Conservation (phyloP, 495 filamentous ascomycete genomes). For the Xylona heveae region DNA sequence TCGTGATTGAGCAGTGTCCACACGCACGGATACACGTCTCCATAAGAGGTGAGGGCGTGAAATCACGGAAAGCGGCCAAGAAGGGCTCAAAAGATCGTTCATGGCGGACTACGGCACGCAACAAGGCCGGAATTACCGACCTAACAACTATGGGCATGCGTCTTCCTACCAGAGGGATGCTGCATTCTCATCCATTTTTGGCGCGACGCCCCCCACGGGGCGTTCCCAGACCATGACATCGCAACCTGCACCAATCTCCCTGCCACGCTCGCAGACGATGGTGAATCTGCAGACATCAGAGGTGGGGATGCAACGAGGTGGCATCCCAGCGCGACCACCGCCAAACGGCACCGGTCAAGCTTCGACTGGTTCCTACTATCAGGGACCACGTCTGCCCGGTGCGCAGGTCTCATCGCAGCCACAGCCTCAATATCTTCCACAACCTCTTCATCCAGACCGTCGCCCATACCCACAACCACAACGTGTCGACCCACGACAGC, state of each 20-base stretch:
- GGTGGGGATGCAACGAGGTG: conserved; percentile 28
- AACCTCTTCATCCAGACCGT: conserved; percentile 34
- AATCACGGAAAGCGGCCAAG: no score
- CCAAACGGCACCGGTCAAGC: background rate
- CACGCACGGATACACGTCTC: no score
- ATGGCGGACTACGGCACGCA: conserved; percentile 75
- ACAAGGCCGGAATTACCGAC: conserved; percentile 46
- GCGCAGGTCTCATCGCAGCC: conserved; percentile 25
- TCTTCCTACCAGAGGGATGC: conserved; percentile 71
- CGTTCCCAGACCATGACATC: conserved; percentile 75
- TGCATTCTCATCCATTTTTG: conserved; percentile 93
- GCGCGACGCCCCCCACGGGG: conserved; percentile 64
- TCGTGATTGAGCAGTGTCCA: no score
- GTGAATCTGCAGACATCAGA: conserved; percentile 38
- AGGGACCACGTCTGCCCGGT: conserved; percentile 2
- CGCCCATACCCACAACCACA: conserved; percentile 45
- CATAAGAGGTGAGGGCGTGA: no score
- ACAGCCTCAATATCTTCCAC: conserved; percentile 40
- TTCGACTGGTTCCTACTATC: conserved; percentile 3
- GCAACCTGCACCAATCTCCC: conserved; percentile 31
- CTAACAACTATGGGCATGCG: conserved; percentile 41
- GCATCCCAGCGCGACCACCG: conserved; percentile 1
- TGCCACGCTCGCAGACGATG: conserved; percentile 73
- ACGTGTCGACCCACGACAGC: conserved; percentile 43
- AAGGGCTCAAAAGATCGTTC: no score